Conservation (phyloP, 2,329 filamentous ascomycete genomes). For the Diaporthe sp. region DNA sequence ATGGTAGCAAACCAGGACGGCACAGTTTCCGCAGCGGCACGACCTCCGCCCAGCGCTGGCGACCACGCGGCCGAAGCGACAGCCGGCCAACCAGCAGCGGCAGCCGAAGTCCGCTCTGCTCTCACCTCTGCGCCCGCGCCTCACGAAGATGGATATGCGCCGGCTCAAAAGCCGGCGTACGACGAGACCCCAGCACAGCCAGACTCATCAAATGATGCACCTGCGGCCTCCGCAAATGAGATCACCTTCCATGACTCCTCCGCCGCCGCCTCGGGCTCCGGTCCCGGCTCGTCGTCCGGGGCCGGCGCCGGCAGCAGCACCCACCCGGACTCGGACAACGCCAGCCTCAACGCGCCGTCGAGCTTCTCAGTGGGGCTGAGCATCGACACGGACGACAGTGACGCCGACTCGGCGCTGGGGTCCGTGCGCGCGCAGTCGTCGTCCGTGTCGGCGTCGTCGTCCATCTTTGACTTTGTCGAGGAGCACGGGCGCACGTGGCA, state of each 20-base stretch:
- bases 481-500: slow-evolving; percentile 41
- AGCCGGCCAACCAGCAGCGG: slow-evolving; percentile 6
- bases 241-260: background rate
- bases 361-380: slow-evolving; percentile 35
- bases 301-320: slow-evolving; percentile 13
- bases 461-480: slow-evolving; percentile 40
- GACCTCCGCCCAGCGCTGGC: background rate
- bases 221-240: background rate
- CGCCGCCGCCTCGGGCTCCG: slow-evolving; percentile 10
- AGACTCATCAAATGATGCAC: background rate
- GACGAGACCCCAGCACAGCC: background rate
- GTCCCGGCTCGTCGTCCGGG: background rate
- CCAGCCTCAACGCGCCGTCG: slow-evolving; percentile 32
- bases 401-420: slow-evolving; percentile 39
- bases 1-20: slow-evolving; percentile 28
- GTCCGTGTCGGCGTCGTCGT: slow-evolving; percentile 37
- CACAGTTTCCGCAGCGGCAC: slow-evolving; percentile 3
- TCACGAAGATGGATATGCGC: background rate
- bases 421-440: slow-evolving; percentile 37
- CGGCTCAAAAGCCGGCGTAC: background rate
- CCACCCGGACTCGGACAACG: slow-evolving; percentile 28
- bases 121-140: background rate
- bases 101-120: slow-evolving; percentile 6
- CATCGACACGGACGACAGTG: slow-evolving; percentile 37
- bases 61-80: slow-evolving; percentile 6